Percentiles rank a stretch among this genome's conserved stretches.
phyloP scores from a whole-genome alignment of 2,329 filamentous ascomycete genomes.

The Colletotrichum sp. region DNA sequence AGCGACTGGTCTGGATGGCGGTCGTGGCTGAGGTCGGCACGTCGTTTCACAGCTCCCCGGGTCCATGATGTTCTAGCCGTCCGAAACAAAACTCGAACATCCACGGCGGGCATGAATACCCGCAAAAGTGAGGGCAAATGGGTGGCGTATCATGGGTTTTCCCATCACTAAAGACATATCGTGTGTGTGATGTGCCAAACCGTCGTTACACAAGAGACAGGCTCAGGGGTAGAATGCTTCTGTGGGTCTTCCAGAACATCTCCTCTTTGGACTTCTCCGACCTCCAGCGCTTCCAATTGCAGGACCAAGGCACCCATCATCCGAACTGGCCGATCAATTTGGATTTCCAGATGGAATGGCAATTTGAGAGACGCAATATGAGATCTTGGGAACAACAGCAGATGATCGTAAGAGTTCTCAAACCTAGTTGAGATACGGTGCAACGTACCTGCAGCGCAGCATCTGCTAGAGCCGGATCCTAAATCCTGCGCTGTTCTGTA shows the following conservation, averaged over 20 bases:
- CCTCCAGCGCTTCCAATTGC: background rate
- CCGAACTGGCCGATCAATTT: background rate
- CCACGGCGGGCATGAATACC: background rate
- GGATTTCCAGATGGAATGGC: background rate
- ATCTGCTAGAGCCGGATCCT: background rate
- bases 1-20: background rate
- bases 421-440: background rate
- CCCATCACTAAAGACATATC: background rate
- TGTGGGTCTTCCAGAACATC: conserved; percentile 8
- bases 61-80: background rate
- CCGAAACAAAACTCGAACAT: conserved; percentile 17
- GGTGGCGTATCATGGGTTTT: background rate
- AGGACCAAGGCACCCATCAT: background rate
- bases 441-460: background rate
- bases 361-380: background rate
- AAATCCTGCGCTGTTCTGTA: background rate
- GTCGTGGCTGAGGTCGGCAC: background rate
- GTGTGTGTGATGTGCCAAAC: conserved; percentile 9
- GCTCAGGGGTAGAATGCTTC: conserved; percentile 2
- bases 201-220: conserved; percentile 5
- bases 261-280: background rate
- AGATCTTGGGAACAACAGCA: background rate
- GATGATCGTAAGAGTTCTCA: background rate
- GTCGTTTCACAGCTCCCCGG: background rate
- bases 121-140: background rate